Conservation (phyloP, 331 rosid genomes). For the Malus hybrid region DNA sequence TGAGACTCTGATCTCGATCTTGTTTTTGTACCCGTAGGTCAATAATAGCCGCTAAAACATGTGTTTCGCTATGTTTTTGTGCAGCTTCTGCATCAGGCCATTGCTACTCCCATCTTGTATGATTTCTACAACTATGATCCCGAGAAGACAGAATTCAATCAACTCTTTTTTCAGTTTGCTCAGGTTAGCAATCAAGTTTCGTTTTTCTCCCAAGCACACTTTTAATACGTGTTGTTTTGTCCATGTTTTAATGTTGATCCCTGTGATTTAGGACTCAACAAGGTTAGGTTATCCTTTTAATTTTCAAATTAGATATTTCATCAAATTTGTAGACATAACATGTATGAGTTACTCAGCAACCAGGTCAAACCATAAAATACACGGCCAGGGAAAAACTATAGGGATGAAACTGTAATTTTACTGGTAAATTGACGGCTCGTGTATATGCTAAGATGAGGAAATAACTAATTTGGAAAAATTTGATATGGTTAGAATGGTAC, state of each 20-base stretch:
- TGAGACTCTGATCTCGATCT: not conserved
- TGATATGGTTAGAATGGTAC: not conserved
- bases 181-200: constrained; percentile 31
- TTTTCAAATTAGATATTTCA: not conserved
- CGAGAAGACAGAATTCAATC: constrained; percentile 44
- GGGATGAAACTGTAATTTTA: not conserved
- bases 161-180: constrained; percentile 51
- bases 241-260: not conserved
- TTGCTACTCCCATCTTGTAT: constrained; percentile 48
- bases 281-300: not conserved
- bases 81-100: constrained; percentile 58
- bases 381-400: not conserved
- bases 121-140: constrained; percentile 70
- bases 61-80: not conserved
- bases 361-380: not conserved
- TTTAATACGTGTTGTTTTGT: not conserved
- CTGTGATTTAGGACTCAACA: not conserved
- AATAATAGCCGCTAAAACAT: not conserved
- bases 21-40: not conserved
- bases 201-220: not conserved
- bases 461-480: not conserved
- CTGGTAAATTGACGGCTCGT: not conserved
- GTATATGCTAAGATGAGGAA: not conserved
- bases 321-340: not conserved
- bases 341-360: not conserved